Conservation (phyloP, 2,329 filamentous ascomycete genomes). For the Dothiorella sarmentorum region DNA sequence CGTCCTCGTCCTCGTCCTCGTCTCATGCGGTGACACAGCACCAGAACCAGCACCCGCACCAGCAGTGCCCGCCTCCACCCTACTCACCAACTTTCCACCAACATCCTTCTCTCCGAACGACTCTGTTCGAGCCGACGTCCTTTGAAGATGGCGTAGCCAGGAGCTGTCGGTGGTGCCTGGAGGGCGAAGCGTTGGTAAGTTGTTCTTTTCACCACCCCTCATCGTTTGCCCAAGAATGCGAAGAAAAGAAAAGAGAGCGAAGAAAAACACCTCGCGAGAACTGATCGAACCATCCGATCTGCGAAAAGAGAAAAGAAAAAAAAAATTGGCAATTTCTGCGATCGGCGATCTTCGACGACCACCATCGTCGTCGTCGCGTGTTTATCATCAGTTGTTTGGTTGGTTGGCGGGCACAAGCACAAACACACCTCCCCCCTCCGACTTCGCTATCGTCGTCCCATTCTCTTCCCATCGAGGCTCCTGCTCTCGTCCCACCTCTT, state of each 20-base stretch:
- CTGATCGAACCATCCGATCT: not conserved
- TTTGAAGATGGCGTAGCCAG: conserved; percentile 1
- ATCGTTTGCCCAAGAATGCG: not conserved
- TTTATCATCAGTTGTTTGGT: too few species aligned
- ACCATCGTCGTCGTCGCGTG: not conserved
- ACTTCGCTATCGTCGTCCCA: too few species aligned
- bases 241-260: not conserved
- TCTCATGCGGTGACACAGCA: not conserved
- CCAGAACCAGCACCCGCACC: not conserved
- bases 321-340: too few species aligned
- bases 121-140: conserved; percentile 6
- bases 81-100: conserved; percentile 2
- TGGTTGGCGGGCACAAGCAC: too few species aligned
- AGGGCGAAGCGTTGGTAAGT: not conserved
- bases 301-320: too few species aligned
- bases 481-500: too few species aligned
- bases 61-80: not conserved
- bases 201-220: too few species aligned
- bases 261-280: not conserved
- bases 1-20: not conserved
- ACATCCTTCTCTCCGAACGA: conserved; percentile 9
- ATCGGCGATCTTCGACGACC: not conserved
- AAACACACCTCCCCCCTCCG: too few species aligned
- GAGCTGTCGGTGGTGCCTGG: not conserved
- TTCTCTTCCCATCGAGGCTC: too few species aligned